Evolutionary conservation across 2,329 filamentous ascomycete genomes (phyloP).

Genomic region (Clonostachys byssicola): DNA sequence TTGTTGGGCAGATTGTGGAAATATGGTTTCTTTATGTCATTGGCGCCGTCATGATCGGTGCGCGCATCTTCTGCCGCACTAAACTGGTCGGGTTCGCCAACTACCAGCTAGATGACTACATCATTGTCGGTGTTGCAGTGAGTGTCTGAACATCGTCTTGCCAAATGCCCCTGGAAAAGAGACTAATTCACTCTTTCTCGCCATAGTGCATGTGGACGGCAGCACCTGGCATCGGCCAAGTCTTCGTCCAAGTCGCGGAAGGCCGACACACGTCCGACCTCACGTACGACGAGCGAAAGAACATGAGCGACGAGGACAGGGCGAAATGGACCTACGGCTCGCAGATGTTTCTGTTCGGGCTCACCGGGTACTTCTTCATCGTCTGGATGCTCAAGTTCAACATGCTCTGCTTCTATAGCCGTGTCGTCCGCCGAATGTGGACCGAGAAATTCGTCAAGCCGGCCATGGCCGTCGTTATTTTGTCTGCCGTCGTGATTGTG

Average conservation of each 20-base stretch:
- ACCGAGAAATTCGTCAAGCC: constrained; percentile 27
- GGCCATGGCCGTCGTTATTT: constrained; percentile 18
- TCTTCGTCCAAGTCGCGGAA: constrained; percentile 18
- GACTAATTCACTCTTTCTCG: background rate
- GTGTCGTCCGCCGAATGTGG: constrained; percentile 25
- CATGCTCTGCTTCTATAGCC: constrained; percentile 32
- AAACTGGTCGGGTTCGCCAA: constrained; percentile 22
- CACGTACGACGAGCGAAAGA: constrained; percentile 18
- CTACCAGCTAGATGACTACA: constrained; percentile 25
- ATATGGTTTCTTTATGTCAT: constrained; percentile 29
- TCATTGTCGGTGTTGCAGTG: constrained; percentile 21
- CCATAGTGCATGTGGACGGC: constrained; percentile 10
- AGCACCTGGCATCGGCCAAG: constrained; percentile 10
- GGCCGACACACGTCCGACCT: constrained; percentile 20
- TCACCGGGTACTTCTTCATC: constrained; percentile 23
- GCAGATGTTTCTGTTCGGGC: constrained; percentile 26
- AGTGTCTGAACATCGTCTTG: background rate
- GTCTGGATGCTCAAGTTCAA: constrained; percentile 34
- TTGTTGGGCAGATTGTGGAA: constrained; percentile 14
- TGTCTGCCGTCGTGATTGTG: constrained; percentile 15
- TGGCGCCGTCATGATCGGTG: constrained; percentile 20
- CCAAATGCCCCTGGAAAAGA: background rate
- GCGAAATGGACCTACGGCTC: constrained; percentile 21
- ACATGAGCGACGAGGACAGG: constrained; percentile 17
- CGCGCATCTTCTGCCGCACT: constrained; percentile 22